Conservation (phyloP, 192 early-diverging fungal genomes). For the Entophlyctis luteolus region DNA sequence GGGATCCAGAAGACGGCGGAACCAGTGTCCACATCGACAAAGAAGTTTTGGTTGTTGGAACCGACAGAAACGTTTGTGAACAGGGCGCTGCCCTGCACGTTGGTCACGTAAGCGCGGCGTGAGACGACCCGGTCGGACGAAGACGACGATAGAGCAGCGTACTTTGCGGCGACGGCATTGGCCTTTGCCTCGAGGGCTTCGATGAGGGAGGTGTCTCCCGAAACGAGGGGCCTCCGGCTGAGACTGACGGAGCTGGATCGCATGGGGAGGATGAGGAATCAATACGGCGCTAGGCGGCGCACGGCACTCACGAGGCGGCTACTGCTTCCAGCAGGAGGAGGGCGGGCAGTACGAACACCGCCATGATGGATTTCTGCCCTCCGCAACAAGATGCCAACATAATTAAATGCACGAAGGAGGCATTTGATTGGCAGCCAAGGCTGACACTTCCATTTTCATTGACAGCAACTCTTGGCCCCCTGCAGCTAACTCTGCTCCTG, state of each 20-base stretch:
- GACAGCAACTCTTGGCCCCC: not conserved
- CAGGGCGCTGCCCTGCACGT: not conserved
- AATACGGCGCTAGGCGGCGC: not conserved
- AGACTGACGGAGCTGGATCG: not conserved
- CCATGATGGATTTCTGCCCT: not conserved
- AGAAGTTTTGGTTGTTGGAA: not conserved
- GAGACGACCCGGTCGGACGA: not conserved
- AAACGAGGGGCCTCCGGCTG: not conserved
- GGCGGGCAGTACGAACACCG: not conserved
- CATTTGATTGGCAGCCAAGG: not conserved
- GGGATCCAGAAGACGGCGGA: not conserved
- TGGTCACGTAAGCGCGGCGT: not conserved
- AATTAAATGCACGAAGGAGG: not conserved
- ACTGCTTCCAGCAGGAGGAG: too few relatives aligned
- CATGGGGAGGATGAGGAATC: not conserved
- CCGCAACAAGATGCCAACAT: not conserved
- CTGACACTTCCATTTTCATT: not conserved
- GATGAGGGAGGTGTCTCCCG: not conserved
- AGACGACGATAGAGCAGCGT: not conserved
- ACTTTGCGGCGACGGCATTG: not conserved
- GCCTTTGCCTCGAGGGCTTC: not conserved
- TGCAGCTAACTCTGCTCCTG: too few relatives aligned
- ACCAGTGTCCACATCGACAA: conserved; percentile 9
- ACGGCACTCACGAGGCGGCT: not conserved
- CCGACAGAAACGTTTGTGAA: not conserved